Evolutionary conservation across 2,329 filamentous ascomycete genomes (phyloP), one percentile per base, ranked within the genome.

Genomic region (Domatiomyces globalis): DNA sequence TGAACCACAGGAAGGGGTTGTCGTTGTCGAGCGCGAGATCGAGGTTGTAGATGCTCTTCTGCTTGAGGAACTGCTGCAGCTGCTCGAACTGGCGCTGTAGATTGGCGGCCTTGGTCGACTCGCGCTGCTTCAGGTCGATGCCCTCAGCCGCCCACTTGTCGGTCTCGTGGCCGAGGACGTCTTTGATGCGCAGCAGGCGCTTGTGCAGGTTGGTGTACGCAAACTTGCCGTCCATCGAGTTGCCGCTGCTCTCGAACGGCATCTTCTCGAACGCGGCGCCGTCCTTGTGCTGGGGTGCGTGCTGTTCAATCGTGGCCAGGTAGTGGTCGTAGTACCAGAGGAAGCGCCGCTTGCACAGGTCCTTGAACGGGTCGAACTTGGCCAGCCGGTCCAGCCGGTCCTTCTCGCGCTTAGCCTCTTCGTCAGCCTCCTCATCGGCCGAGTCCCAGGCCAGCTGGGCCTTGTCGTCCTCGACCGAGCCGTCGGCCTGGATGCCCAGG

Each of bases 241-340:
- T 98, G 54, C 73, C 78, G 0, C 65, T 63, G 43, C 78, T 77
- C 64, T 98, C 92, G 59, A 98, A 98, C 0, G 87, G 86, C 87
- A 95, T 94, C 48, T 76, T 77, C n/a, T 71, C 67, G 62, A 98
- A 96, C 0, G 65, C 55, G 39, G 79, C 70, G 2, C 79, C 77
- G 54, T 83, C 79, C 54, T 77, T 75, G 51, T 83, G 78, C 58
- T 85, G 79, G 22, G 71, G 66, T 27, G 70, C 66, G 25, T 82
- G 84, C 54, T 80, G 75, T 39, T 80, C 74, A 49, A 94, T 81
- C 1, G 83, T 77, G 2, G 76, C 71, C 19, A 92, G 71, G 63
- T 96, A 96, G 2, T 85, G 85, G 58, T 94, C 85, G 66, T 86
- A 94, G 69, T 96, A 96, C 92, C 92, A 96, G 12, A 96, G 72